Evolutionary conservation across 192 early-diverging fungal species (phyloP).

Genomic region (Coemansia sp.): DNA sequence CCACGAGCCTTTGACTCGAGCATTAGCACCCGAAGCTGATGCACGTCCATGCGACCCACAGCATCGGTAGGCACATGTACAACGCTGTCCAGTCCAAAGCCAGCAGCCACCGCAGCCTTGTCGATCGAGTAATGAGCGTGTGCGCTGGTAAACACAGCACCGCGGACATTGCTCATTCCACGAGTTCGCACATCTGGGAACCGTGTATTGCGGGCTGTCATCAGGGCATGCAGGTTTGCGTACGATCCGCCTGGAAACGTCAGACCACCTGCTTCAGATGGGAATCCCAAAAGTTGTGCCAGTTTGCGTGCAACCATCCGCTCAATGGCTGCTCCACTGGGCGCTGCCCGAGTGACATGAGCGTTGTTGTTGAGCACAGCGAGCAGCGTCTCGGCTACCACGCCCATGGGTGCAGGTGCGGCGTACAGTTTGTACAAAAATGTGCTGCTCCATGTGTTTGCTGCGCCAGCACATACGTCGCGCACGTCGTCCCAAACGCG

Average conservation of each 20-base stretch:
- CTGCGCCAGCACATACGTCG: slow-evolving; percentile 16
- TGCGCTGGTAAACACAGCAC: slow-evolving; percentile 68
- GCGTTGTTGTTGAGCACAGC: slow-evolving; percentile 74
- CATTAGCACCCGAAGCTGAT: slow-evolving; percentile 58
- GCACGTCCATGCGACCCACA: slow-evolving; percentile 61
- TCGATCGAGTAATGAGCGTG: slow-evolving; percentile 77
- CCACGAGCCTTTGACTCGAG: slow-evolving; percentile 39
- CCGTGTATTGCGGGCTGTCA: slow-evolving; percentile 67
- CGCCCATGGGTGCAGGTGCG: slow-evolving; percentile 71
- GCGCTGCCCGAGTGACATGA: slow-evolving; percentile 75
- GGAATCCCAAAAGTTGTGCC: slow-evolving; percentile 29
- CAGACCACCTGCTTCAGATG: slow-evolving; percentile 58
- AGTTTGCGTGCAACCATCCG: slow-evolving; percentile 55
- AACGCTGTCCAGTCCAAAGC: slow-evolving; percentile 69
- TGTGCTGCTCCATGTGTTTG: slow-evolving; percentile 63
- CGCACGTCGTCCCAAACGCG: slow-evolving; percentile 42
- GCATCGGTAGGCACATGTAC: slow-evolving; percentile 65
- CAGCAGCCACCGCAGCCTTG: slow-evolving; percentile 70
- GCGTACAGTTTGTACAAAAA: slow-evolving; percentile 87
- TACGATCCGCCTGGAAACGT: slow-evolving; percentile 74
- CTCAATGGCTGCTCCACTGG: slow-evolving; percentile 72
- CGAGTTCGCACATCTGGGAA: slow-evolving; percentile 62
- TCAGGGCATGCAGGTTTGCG: slow-evolving; percentile 74
- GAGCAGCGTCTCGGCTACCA: slow-evolving; percentile 67
- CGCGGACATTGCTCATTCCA: slow-evolving; percentile 46